A percentile compares a stretch with the other conserved stretches of the same genome.
Evolutionary conservation across 331 rosid genomes (phyloP).

Genomic region (Ulmus americana): DNA sequence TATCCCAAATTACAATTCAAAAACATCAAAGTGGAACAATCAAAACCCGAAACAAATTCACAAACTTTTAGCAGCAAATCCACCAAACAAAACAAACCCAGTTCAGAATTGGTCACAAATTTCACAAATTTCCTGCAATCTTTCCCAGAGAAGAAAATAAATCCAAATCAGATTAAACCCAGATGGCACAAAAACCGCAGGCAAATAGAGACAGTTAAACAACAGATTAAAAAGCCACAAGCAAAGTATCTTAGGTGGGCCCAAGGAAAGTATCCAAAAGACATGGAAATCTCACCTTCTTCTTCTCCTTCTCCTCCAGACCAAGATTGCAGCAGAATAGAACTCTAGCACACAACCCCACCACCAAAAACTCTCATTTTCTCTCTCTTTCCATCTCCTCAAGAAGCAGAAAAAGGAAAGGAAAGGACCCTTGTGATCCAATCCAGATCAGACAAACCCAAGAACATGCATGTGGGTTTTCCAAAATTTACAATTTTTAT

Average conservation of each 20-base stretch:
- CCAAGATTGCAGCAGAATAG: slow-evolving; percentile 37
- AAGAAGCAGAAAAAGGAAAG: slow-evolving; percentile 46
- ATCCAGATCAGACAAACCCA: slow-evolving; percentile 94
- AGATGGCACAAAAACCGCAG: slow-evolving; percentile 30
- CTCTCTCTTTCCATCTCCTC: slow-evolving; percentile 16
- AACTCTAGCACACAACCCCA: slow-evolving; percentile 42
- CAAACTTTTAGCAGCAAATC: slow-evolving; percentile 22
- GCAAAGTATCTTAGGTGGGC: slow-evolving; percentile 44
- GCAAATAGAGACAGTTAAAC: slow-evolving; percentile 18
- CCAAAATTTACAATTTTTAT: slow-evolving; percentile 36
- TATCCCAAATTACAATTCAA: slow-evolving; percentile 15
- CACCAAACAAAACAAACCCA: slow-evolving; percentile 31
- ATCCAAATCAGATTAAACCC: slow-evolving; percentile 35
- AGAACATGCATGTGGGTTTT: slow-evolving; percentile 72
- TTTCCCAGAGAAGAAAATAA: slow-evolving; percentile 22
- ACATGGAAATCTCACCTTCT: slow-evolving; percentile 46
- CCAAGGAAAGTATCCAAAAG: slow-evolving; percentile 40
- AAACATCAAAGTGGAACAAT: slow-evolving; percentile 16
- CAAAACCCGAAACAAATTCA: slow-evolving; percentile 19
- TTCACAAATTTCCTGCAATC: slow-evolving; percentile 24
- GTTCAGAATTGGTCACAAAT: slow-evolving; percentile 31
- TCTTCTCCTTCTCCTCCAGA: slow-evolving; percentile 24
- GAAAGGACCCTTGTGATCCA: slow-evolving; percentile 74
- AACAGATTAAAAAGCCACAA: slow-evolving; percentile 27
- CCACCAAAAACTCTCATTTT: slow-evolving; percentile 9